Evolutionary conservation across 495 filamentous ascomycete genomes (phyloP).

Genomic region (Daldinia concentrica): DNA sequence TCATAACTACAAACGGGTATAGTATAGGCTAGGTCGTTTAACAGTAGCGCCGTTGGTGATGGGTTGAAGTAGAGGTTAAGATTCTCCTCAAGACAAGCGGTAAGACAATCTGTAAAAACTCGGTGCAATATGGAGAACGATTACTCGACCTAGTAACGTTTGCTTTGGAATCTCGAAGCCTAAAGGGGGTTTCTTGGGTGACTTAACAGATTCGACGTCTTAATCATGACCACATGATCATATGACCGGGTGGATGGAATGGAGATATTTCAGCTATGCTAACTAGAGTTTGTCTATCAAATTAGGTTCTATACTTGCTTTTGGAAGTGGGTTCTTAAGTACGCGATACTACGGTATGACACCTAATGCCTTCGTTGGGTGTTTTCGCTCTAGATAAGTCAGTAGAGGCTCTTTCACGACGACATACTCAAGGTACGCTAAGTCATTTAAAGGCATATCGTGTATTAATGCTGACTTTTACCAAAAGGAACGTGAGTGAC

Average conservation of each 20-base stretch:
- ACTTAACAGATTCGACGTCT: background rate
- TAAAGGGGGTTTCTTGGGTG: background rate
- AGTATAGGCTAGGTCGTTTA: background rate
- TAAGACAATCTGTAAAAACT: slow-evolving; percentile 10
- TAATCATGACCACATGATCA: background rate
- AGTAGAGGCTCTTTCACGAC: slow-evolving; percentile 5
- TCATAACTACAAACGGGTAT: background rate
- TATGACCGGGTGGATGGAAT: background rate
- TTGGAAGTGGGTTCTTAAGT: background rate
- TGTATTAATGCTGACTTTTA: slow-evolving; percentile 8
- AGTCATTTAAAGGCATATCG: background rate
- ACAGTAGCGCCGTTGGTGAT: background rate
- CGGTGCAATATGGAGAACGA: background rate
- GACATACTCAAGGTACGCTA: background rate
- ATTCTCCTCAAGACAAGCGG: background rate
- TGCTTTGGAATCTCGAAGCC: background rate
- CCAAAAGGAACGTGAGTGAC: slow-evolving; percentile 1
- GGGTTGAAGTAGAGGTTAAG: slow-evolving; percentile 7
- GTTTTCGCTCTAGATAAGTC: slow-evolving; percentile 4
- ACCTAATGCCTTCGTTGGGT: background rate
- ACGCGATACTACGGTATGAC: background rate
- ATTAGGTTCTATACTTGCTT: slow-evolving; percentile 3
- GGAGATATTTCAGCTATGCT: background rate
- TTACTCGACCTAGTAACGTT: background rate
- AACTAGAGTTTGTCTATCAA: background rate